These are phyloP conservation scores for Phytophthora constricta DNA, from an alignment of 352 stramenopile genomes.

Conservation along the genomic window DNA sequence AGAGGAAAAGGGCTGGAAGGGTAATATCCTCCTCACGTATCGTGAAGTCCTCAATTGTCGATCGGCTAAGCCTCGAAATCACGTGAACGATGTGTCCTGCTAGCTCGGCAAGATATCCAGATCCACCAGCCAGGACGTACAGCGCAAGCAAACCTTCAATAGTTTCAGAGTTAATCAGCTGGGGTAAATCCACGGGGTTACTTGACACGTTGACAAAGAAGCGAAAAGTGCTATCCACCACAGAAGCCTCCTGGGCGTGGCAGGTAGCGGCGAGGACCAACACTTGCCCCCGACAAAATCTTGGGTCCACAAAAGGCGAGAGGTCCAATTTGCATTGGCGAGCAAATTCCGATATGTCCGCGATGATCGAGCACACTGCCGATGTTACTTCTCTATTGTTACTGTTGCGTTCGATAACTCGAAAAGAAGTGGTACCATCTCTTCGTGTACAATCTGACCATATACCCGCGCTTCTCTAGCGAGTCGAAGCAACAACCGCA, in stretches of 20 bases:
- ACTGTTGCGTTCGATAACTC: conserved; percentile 60
- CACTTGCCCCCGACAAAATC: conserved; percentile 43
- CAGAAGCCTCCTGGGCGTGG: conserved; percentile 35
- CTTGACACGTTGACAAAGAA: conserved; percentile 63
- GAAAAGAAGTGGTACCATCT: conserved; percentile 53
- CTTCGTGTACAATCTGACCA: conserved; percentile 64
- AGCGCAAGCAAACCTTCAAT: conserved; percentile 71
- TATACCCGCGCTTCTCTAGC: conserved; percentile 50
- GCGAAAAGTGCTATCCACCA: conserved; percentile 53
- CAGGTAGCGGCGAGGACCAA: conserved; percentile 49
- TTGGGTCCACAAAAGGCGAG: conserved; percentile 45
- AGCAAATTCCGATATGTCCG: conserved; percentile 71
- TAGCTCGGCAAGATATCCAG: conserved; percentile 37
- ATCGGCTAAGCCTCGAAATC: conserved; percentile 47
- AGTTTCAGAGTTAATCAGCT: conserved; percentile 55
- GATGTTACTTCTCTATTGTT: conserved; percentile 56
- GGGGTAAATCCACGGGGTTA: conserved; percentile 58
- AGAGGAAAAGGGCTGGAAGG: conserved; percentile 72
- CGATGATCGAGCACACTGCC: conserved; percentile 69
- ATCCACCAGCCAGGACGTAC: conserved; percentile 50
- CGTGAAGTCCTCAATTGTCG: conserved; percentile 47
- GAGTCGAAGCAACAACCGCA: conserved; percentile 48
- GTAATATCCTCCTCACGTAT: conserved; percentile 58
- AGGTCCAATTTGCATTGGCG: conserved; percentile 62
- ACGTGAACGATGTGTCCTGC: conserved; percentile 52